Evolutionary conservation across 441 rosid species (phyloP), one percentile per base, ranked within the genome.

Genomic region (Euphorbia schlechtendalii): DNA sequence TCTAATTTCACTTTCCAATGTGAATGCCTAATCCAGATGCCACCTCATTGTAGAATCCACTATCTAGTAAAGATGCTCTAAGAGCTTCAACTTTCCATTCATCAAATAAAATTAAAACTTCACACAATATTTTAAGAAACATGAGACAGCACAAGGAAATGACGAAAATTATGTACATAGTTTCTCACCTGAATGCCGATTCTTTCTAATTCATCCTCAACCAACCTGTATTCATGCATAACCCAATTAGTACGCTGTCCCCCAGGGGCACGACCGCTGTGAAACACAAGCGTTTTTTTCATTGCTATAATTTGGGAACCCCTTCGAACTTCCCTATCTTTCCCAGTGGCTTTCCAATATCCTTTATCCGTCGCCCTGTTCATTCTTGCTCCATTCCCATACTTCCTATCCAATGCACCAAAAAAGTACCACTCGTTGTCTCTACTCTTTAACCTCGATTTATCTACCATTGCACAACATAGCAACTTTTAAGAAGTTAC

Each of bases 361-460:
- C 98, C 97, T 63, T 73, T 79, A 45, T 74, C 75, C 0, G 98
- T 90, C 8, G 97, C 92, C 59, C 98, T 74, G 57, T 88, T 93
- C 96, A 93, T 85, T 65, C 97, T 82, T 68, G 84, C 95, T 8
- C 98, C 96, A 72, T 88, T 90, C 0, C 86, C 89, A 59, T 88
- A 90, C 70, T 88, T 93, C 82, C 77, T 88, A 69, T 93, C 98
- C 76, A 90, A 64, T 12, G 86, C 84, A 68, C 95, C 81, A 62
- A 77, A 93, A 74, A 93, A 90, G 84, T 90, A 93, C 95, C 96
- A 93, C 48, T 93, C 98, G 59, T 88, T 96, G 77, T 93, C 97
- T 45, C 96, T 77, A 48, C 86, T 87, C 71, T 86, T 93, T 80
- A 93, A 79, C 67, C 82, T 81, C 10, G 96, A 77, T 74, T 76